Evolutionary conservation across 192 early-diverging fungal genomes (phyloP), one percentile per base, ranked within the genome.

Genomic region (Linnemannia elongata): DNA sequence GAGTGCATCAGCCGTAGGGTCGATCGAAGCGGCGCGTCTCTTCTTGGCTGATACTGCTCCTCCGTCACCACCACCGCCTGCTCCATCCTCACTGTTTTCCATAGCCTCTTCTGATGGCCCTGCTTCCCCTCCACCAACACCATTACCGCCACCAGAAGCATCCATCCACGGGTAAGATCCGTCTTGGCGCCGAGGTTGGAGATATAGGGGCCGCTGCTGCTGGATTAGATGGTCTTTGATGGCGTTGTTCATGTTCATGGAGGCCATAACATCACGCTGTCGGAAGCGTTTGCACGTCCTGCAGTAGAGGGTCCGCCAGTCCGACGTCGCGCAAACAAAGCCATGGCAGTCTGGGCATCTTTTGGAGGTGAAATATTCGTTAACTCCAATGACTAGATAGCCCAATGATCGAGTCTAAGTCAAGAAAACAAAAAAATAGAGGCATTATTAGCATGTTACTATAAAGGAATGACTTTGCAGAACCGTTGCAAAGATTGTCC

Each of bases 391-490:
- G 38, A 77, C 75, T 4, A 42, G 38, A 42, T 77, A 63, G 20
- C 60, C 63, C 55, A 77, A 63, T 4, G 75, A 77, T 2, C 75
- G 63, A 68, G 75, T 63, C 75, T 77, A 77, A 69, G 63, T 77
- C 30, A 42, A 68, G 9, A n/a, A n/a, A n/a, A 69, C 41, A 63
- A 68, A 69, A 27, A n/a, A 68, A 30, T 27, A 68, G 55, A 77
- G 39, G 30, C 10, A 30, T 30, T 63, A 9, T 57, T 44, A 47
- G 60, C 17, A 77, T 68, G 47, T 54, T 24, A 17, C 39, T 30
- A 39, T 45, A 47, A 77, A 33, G 8, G n/a, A 69, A 36, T 44
- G 41, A 68, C 24, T 35, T n/a, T 77, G 57, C 38, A 15, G 75
- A 63, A 69, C 42, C 72, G 72, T 38, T 33, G 42, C 72, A 74